Evolutionary conservation across 331 rosid species (phyloP), one percentile per base, ranked within the genome.

Genomic region (Rhamnella rubrinervis): DNA sequence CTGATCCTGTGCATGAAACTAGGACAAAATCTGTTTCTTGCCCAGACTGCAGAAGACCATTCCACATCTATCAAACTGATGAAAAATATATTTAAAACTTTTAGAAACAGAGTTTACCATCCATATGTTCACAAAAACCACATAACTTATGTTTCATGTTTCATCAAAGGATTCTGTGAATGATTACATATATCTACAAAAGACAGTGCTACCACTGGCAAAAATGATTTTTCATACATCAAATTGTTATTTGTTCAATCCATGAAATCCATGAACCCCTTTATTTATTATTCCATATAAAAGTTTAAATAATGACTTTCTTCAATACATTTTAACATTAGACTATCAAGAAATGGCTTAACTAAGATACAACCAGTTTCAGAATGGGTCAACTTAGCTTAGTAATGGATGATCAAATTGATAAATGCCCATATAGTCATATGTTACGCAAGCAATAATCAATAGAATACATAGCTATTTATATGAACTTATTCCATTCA

Each of bases 1-100:
- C 98, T 71, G 83, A 82, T 77, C 98, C 98, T 59, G 97, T 84
- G 77, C 98, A 93, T 62, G 98, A 93, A 76, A 93, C 97, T 77
- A 93, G 79, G 80, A 93, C 81, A 82, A 93, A 87, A 84, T 93
- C 97, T 28, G 97, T 91, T 81, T 93, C 98, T 80, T 87, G 96
- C 72, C 98, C 98, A 35, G 96, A 86, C 98, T 93, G 87, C 84
- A 82, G 66, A 63, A 81, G 28, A 71, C 72, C 70, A 39, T 58
- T 70, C 58, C 59, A 82, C 28, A 64, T 40, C 80, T 55, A 62
- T 63, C 56, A 51, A 66, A 55, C 52, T 21, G 13, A 19, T 16
- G 50, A 66, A 37, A 64, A 17, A 46, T 57, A 21, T 59, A 23
- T 13, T 9, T 14, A 44, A 68, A 21, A n/a, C 52, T 21, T 15